phyloP scores from a whole-genome alignment of 768 basidiomycete species.

The Termitomyces sp. region DNA sequence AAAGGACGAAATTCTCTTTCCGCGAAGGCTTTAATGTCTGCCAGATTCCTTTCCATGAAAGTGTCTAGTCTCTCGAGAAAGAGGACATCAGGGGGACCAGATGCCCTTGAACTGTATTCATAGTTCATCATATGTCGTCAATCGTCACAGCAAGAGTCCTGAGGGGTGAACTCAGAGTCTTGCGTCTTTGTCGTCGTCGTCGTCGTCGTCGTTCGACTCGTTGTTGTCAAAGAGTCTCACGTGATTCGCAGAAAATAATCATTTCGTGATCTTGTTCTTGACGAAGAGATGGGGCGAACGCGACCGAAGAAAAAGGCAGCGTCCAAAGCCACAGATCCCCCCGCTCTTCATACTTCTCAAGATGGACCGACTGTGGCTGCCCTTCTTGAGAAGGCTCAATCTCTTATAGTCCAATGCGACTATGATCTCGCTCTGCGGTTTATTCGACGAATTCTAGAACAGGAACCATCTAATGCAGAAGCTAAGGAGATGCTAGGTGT shows the following conservation, averaged over 20 bases:
- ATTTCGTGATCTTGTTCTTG: constrained; percentile 1
- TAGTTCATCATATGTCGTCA: constrained; percentile 21
- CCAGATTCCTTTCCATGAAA: constrained; percentile 55
- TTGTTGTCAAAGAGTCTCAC: constrained; percentile 15
- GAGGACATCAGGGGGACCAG: constrained; percentile 41
- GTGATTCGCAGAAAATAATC: constrained; percentile 26
- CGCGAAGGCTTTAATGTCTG: constrained; percentile 58
- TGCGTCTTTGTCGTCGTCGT: background rate
- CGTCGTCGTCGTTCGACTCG: background rate
- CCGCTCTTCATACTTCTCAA: constrained; percentile 17
- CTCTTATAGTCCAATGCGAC: constrained; percentile 80
- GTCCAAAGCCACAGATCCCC: constrained; percentile 28
- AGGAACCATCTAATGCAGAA: constrained; percentile 58
- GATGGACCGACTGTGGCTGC: constrained; percentile 44
- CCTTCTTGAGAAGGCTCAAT: constrained; percentile 74
- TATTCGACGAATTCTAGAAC: constrained; percentile 60
- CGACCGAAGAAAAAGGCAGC: constrained; percentile 43
- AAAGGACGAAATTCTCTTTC: constrained; percentile 54
- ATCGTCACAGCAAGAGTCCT: background rate
- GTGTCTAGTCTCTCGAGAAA: constrained; percentile 63
- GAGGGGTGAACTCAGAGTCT: background rate
- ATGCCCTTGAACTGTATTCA: constrained; percentile 28
- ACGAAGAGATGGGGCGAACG: constrained; percentile 49
- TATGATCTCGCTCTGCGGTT: constrained; percentile 80
- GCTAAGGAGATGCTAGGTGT: constrained; percentile 83